Evolutionary conservation across 2,329 filamentous ascomycete genomes (phyloP), one percentile per base, ranked within the genome.

Genomic region (Alternaria gansuensis): DNA sequence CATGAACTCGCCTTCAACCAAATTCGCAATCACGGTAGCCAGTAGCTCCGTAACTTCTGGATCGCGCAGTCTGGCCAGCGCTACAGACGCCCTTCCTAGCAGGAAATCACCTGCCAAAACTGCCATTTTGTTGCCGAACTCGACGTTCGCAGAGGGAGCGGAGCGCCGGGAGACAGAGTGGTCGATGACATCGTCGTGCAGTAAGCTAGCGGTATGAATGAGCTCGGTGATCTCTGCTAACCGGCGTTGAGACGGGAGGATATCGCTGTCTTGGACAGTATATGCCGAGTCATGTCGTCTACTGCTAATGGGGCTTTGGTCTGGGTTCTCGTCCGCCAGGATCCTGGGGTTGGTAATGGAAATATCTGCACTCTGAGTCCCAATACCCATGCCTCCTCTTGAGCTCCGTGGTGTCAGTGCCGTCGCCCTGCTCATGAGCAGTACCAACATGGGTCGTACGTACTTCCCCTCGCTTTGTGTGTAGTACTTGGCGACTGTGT

Each of bases 1-100:
- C 95, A 99, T 99, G 82, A 99, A 98, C 79, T 99, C 95, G 74
- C 95, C 95, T 81, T 99, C 95, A 21, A 99, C 93, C 26, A 99
- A 83, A 77, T 99, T 99, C 43, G 95, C 94, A 68, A 99, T 98
- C 40, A 98, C 95, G 0, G 94, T 98, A 4, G 95, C 93, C 29
- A 99, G 82, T 7, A 99, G 85, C 81, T 99, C 95, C 8, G 93
- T 92, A 3, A 99, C 95, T 79, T 99, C 95, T 41, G 93, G 90
- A 74, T 99, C 92, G 31, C 94, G 87, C 59, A 99, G 82, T 40
- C 95, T 88, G 13, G 95, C 95, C 40, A 99, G 85, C 5, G 94
- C 94, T 6, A 98, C 93, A 0, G 95, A 99, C 1, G 95, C 95
- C 51, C 95, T 87, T 4, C 94, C 94, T 2, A 99, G 85, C 43